Percentiles rank a stretch among this genome's conserved stretches.
Conservation (phyloP, 2,329 filamentous ascomycete species). For the Exserohilum turcica region DNA sequence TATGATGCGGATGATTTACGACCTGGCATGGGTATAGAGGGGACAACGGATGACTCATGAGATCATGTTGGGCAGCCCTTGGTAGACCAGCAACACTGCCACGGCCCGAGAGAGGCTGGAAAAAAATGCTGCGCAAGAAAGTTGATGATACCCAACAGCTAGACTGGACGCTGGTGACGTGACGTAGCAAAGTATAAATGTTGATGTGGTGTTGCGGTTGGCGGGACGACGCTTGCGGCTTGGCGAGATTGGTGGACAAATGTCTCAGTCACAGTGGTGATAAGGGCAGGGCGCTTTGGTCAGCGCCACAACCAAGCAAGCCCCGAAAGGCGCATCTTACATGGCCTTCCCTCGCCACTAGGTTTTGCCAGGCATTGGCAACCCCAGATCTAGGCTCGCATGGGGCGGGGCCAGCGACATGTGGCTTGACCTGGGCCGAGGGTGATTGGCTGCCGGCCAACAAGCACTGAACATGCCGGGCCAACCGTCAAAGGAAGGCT, state of each 20-base stretch:
- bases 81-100: constrained; percentile 35
- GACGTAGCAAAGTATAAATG: background rate
- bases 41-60: constrained; percentile 31
- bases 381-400: constrained; percentile 19
- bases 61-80: constrained; percentile 29
- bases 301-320: background rate
- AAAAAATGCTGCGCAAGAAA: constrained; percentile 36
- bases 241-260: background rate
- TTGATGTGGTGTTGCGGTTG: background rate
- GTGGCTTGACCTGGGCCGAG: constrained; percentile 11
- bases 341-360: constrained; percentile 3
- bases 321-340: background rate
- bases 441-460: constrained; percentile 13
- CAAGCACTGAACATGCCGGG: constrained; percentile 15
- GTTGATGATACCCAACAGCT: constrained; percentile 31
- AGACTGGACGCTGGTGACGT: constrained; percentile 1
- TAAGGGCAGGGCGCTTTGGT: background rate
- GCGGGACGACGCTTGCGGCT: background rate
- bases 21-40: constrained; percentile 38
- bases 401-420: constrained; percentile 12
- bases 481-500: constrained; percentile 18
- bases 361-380: constrained; percentile 8
- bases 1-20: constrained; percentile 45
- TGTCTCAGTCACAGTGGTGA: background rate
- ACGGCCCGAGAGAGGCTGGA: constrained; percentile 32